A percentile compares a stretch with the other conserved stretches of the same genome.
Evolutionary conservation across 2,329 filamentous ascomycete genomes (phyloP).

Genomic region (Pseudogymnoascus sp.): DNA sequence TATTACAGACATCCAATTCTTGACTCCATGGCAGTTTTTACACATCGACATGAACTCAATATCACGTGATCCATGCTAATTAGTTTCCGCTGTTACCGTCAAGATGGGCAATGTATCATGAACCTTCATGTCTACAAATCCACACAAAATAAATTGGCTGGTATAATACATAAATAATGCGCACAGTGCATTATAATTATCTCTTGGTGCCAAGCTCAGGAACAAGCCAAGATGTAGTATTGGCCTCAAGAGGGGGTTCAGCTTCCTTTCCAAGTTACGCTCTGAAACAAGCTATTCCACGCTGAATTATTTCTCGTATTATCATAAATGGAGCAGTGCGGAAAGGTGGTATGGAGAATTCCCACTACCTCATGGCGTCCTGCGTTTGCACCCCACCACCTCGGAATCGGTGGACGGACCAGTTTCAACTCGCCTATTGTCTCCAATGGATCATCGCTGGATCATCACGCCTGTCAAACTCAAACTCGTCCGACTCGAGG

Average conservation of each 20-base stretch:
- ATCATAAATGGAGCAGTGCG: not conserved
- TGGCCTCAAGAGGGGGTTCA: not conserved
- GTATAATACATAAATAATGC: not conserved
- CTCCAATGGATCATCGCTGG: not conserved
- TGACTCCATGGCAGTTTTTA: not conserved
- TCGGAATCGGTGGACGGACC: not conserved
- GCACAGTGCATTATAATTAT: not conserved
- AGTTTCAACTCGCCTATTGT: not conserved
- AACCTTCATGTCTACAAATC: not conserved
- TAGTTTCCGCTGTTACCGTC: too few species aligned
- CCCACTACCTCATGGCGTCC: not conserved
- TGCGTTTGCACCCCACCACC: not conserved
- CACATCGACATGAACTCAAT: not conserved
- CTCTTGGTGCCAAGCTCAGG: not conserved
- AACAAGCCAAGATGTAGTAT: not conserved
- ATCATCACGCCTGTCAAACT: constrained; percentile 6
- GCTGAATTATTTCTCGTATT: not conserved
- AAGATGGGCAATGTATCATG: not conserved
- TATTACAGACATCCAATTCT: too few species aligned
- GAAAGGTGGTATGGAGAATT: not conserved
- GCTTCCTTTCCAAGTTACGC: not conserved
- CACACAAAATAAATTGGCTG: not conserved
- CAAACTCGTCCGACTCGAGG: not conserved
- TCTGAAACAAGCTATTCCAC: not conserved
- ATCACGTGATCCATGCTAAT: not conserved